Evolutionary conservation across 768 basidiomycete genomes (phyloP), one percentile per base, ranked within the genome.

Genomic region (Mycena pura): DNA sequence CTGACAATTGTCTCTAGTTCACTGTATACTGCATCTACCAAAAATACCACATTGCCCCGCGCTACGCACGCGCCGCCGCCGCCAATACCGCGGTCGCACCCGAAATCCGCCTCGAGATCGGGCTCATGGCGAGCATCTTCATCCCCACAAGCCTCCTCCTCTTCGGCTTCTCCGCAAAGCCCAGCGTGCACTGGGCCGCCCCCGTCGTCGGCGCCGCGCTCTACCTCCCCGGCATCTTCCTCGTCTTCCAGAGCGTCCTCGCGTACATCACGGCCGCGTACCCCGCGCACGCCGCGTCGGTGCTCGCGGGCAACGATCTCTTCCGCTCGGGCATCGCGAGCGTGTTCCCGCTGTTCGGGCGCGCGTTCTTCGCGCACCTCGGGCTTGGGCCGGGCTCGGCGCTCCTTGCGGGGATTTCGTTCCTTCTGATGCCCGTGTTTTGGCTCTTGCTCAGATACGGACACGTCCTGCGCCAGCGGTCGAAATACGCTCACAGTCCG

Each of bases 291-390:
- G 71, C 72, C 8, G 75, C 74, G 13, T 66, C 64, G 29, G 73
- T 74, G 13, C 65, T 76, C 13, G 73, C 74, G 5, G 74, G 74
- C n/a, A 74, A 74, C 48, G 74, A 69, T 55, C 59, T 76, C 13
- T 73, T 74, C 58, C 63, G 74, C 8, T 68, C 72, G 6, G 65
- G 65, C 47, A 64, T 74, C 28, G 63, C 66, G n/a, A 51, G 62
- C 36, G 58, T 63, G 9, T 68, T 66, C 39, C 68, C 63, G 58
- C 61, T 69, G 14, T 69, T 70, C 40, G 65, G 66, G 3, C 47
- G 56, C 5, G 63, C 65, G 3, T 65, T 59, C 49, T 71, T 71
- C 45, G 31, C 43, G 40, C 62, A 64, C 36, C 63, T 70, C 28
- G 70, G 68, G 4, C 55, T 72, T 22, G 68, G 68, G 11, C 64